These are phyloP conservation scores for Helotiales sp. DNA, from an alignment of 2,329 filamentous ascomycete species.

Conservation along the genomic window DNA sequence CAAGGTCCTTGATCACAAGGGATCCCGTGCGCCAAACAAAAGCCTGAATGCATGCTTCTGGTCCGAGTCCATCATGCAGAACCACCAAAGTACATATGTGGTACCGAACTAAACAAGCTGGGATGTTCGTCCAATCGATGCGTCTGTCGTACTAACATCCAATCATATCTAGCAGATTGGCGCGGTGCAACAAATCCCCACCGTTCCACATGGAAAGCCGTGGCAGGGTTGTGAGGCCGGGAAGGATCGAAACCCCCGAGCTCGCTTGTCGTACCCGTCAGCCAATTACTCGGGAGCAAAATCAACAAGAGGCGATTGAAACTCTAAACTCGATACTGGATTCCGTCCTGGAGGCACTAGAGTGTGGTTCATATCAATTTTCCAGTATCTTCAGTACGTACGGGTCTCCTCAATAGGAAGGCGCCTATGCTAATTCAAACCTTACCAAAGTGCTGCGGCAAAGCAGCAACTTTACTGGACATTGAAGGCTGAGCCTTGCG, in stretches of 20 bases:
- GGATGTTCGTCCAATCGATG: background rate
- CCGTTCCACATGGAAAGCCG: background rate
- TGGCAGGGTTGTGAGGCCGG: background rate
- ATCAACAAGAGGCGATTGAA: background rate
- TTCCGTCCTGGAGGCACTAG: background rate
- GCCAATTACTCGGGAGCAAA: background rate
- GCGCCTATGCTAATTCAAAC: background rate
- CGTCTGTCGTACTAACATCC: background rate
- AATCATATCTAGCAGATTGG: background rate
- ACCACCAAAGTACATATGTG: background rate
- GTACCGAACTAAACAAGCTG: background rate
- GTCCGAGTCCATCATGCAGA: background rate
- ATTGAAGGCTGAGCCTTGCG: background rate
- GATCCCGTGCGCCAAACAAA: background rate
- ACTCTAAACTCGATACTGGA: background rate
- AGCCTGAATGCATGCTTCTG: background rate
- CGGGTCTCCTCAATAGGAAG: background rate
- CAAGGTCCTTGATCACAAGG: background rate
- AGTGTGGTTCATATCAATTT: background rate
- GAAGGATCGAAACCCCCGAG: background rate
- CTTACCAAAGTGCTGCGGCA: background rate
- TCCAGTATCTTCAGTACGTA: background rate
- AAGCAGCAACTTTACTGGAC: background rate
- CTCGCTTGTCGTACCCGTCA: constrained; percentile 1
- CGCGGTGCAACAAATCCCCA: background rate